A percentile compares a stretch with the other conserved stretches of the same genome.
Evolutionary conservation across 1,284 basidiomycete genomes (phyloP).

Genomic region (Ustilago tritici): DNA sequence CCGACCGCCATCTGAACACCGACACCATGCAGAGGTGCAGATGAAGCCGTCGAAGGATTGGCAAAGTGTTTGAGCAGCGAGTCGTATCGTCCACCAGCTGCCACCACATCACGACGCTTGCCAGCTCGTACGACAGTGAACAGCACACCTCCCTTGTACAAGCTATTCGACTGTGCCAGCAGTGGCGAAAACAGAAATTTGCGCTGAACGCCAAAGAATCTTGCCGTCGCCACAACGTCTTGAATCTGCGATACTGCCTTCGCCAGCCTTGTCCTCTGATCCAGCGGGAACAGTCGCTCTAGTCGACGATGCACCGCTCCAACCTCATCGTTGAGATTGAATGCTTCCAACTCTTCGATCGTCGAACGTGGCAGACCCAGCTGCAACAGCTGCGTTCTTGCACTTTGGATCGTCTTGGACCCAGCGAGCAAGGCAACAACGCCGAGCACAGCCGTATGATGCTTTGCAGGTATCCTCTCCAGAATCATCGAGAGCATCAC

Average conservation of each 20-base stretch:
- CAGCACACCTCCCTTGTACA: slow-evolving; percentile 81
- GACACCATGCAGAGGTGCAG: slow-evolving; percentile 74
- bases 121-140: slow-evolving; percentile 78
- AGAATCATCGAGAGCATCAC: slow-evolving; percentile 57
- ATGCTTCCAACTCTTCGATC: slow-evolving; percentile 66
- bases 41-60: slow-evolving; percentile 69
- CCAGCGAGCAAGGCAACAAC: slow-evolving; percentile 49
- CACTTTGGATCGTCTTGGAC: slow-evolving; percentile 49
- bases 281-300: slow-evolving; percentile 53
- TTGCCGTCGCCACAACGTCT: slow-evolving; percentile 76
- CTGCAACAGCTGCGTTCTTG: slow-evolving; percentile 53
- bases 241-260: slow-evolving; percentile 75
- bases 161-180: slow-evolving; percentile 74
- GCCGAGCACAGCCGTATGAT: slow-evolving; percentile 52
- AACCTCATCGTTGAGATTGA: slow-evolving; percentile 60
- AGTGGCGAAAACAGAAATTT: slow-evolving; percentile 79
- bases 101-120: slow-evolving; percentile 80
- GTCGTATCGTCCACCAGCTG: slow-evolving; percentile 83
- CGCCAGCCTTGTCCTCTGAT: slow-evolving; percentile 58
- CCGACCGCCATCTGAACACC: slow-evolving; percentile 83
- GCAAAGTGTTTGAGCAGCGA: slow-evolving; percentile 77
- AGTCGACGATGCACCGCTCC: slow-evolving; percentile 47
- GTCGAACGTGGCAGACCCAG: slow-evolving; percentile 58
- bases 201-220: slow-evolving; percentile 76
- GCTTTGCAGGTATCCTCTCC: slow-evolving; percentile 62